Evolutionary conservation across 768 basidiomycete species (phyloP).

Genomic region (Boletus edulis): DNA sequence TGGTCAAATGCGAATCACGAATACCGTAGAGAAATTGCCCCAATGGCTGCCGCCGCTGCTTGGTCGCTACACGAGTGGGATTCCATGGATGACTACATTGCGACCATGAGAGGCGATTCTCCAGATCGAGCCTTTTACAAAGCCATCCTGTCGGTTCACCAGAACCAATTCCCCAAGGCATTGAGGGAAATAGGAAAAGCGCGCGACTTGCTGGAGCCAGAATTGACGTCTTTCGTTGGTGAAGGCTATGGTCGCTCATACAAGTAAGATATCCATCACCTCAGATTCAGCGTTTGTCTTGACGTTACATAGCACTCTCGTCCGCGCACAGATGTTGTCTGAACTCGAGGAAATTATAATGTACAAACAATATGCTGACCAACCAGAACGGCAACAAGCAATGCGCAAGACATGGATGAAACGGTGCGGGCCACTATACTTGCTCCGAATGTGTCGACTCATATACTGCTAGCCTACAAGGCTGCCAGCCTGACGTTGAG

Average conservation of each 20-base stretch:
- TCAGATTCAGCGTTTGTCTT: conserved; percentile 7
- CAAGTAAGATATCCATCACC: conserved; percentile 57
- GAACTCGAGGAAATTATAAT: conserved; percentile 97
- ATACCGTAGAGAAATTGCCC: conserved; percentile 87
- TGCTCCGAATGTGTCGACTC: neutral
- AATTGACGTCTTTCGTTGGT: conserved; percentile 86
- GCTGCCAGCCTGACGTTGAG: conserved; percentile 97
- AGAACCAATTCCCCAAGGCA: conserved; percentile 93
- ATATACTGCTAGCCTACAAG: conserved; percentile 63
- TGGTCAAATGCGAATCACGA: conserved; percentile 85
- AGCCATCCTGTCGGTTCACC: conserved; percentile 93
- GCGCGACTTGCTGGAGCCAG: conserved; percentile 87
- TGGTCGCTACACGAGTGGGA: conserved; percentile 99
- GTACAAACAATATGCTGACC: conserved; percentile 93
- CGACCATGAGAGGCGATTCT: conserved; percentile 89
- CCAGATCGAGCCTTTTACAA: conserved; percentile 95
- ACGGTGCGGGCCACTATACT: conserved; percentile 47
- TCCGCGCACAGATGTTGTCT: conserved; percentile 97
- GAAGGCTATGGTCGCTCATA: conserved; percentile 98
- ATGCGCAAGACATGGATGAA: conserved; percentile 98
- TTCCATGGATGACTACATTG: conserved; percentile 95
- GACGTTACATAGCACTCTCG: conserved; percentile 67
- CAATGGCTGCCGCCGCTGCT: conserved; percentile 94
- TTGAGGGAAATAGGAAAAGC: conserved; percentile 88
- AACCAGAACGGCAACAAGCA: conserved; percentile 85